Conservation (phyloP, 768 basidiomycete species). For the Russula emetica region DNA sequence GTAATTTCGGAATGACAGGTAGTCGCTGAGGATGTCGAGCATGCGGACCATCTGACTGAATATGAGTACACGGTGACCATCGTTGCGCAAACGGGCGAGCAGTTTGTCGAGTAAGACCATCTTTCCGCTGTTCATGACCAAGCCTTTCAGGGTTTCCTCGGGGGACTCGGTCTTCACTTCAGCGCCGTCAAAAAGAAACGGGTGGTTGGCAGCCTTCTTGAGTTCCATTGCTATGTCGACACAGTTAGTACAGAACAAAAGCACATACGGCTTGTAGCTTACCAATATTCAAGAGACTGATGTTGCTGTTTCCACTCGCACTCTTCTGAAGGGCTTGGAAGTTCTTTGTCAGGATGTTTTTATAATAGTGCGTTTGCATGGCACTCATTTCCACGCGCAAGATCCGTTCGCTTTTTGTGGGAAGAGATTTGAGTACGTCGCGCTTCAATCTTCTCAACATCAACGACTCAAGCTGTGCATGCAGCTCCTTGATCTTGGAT, state of each 20-base stretch:
- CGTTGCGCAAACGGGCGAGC: conserved; percentile 79
- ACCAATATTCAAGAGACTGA: conserved; percentile 94
- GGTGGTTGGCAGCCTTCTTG: conserved; percentile 98
- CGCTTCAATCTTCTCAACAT: conserved; percentile 95
- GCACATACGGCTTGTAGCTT: conserved; percentile 28
- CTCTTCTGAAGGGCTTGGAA: conserved; percentile 90
- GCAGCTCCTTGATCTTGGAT: conserved; percentile 91
- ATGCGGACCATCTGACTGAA: conserved; percentile 99
- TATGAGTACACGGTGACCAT: conserved; percentile 95
- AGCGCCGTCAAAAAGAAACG: conserved; percentile 95
- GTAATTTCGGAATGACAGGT: conserved; percentile 86
- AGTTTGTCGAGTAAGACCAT: conserved; percentile 98
- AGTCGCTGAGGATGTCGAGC: conserved; percentile 97
- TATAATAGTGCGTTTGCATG: conserved; percentile 97
- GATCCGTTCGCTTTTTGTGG: conserved; percentile 97
- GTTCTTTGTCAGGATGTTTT: conserved; percentile 97
- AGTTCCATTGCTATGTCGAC: conserved; percentile 81
- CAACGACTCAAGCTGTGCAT: conserved; percentile 84
- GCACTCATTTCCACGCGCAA: conserved; percentile 96
- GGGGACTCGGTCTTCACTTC: conserved; percentile 57
- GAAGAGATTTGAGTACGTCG: conserved; percentile 92
- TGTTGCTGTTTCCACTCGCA: conserved; percentile 82
- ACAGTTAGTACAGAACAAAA: conserved; percentile 3
- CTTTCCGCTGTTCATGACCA: conserved; percentile 98
- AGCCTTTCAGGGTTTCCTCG: conserved; percentile 89